Percentiles rank a stretch among this genome's conserved stretches.
These are phyloP conservation scores for Hypoxylon sp. DNA, from an alignment of 2,329 filamentous ascomycete species.

Conservation along the genomic window DNA sequence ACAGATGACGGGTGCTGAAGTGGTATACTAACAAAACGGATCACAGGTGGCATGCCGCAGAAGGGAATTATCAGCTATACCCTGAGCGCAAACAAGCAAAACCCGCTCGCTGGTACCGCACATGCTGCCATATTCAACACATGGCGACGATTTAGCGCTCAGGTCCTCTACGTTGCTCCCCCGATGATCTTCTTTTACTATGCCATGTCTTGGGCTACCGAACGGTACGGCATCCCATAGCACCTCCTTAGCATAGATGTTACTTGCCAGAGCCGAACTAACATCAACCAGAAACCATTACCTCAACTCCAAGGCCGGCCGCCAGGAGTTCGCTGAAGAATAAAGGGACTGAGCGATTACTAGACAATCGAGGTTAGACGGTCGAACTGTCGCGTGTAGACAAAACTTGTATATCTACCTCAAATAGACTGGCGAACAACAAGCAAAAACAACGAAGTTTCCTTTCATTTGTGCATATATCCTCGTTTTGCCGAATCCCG, in stretches of 20 bases:
- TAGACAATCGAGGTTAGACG: slow-evolving; percentile 24
- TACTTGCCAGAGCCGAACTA: background rate
- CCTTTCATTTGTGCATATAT: slow-evolving; percentile 11
- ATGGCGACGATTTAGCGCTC: slow-evolving; percentile 85
- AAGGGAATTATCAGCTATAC: slow-evolving; percentile 79
- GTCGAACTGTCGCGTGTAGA: slow-evolving; percentile 46
- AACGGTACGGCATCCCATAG: slow-evolving; percentile 72
- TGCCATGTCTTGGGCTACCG: slow-evolving; percentile 89
- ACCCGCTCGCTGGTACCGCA: slow-evolving; percentile 82
- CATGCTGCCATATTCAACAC: slow-evolving; percentile 95
- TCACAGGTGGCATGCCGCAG: slow-evolving; percentile 70
- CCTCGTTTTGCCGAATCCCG: background rate
- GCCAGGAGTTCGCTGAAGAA: slow-evolving; percentile 50
- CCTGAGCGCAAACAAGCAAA: slow-evolving; percentile 89
- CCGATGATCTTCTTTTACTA: slow-evolving; percentile 85
- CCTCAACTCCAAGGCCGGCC: slow-evolving; percentile 54
- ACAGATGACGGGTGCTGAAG: slow-evolving; percentile 2
- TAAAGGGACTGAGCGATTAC: slow-evolving; percentile 38
- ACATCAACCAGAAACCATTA: slow-evolving; percentile 51
- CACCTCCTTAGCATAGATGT: background rate
- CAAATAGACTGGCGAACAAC: slow-evolving; percentile 49
- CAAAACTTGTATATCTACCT: slow-evolving; percentile 53
- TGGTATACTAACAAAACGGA: slow-evolving; percentile 44
- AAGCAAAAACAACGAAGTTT: slow-evolving; percentile 18
- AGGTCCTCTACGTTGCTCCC: slow-evolving; percentile 91